These are phyloP conservation scores for Paramyrothecium sp. DNA, from an alignment of 2,329 filamentous ascomycete genomes.

Conservation along the genomic window DNA sequence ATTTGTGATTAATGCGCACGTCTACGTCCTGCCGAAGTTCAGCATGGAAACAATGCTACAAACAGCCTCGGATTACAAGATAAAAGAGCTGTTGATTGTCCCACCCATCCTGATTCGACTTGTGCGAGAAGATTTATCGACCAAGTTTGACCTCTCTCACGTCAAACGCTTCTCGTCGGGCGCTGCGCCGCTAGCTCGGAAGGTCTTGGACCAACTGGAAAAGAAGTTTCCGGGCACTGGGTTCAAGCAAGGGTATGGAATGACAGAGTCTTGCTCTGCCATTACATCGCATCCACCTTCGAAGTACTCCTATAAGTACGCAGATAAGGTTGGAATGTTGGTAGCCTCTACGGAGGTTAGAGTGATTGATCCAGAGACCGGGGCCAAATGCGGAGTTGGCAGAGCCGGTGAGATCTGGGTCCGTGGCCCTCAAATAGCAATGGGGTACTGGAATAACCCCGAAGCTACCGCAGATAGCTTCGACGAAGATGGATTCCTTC, in stretches of 20 bases:
- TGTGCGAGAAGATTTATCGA: constrained; percentile 20
- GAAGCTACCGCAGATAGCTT: constrained; percentile 46
- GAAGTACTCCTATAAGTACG: constrained; percentile 56
- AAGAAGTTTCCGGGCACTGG: constrained; percentile 57
- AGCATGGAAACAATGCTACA: no score
- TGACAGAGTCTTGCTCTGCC: constrained; percentile 65
- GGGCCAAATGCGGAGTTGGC: constrained; percentile 48
- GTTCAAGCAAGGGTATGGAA: constrained; percentile 66
- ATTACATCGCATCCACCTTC: constrained; percentile 60
- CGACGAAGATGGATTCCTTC: constrained; percentile 53
- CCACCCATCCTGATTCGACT: no score
- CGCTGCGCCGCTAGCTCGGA: constrained; percentile 55
- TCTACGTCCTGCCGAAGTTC: no score
- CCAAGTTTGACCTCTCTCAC: constrained; percentile 55
- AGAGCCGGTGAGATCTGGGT: constrained; percentile 50
- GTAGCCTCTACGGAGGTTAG: constrained; percentile 60
- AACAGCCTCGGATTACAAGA: no score
- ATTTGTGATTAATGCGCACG: constrained; percentile 32
- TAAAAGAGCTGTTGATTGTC: no score
- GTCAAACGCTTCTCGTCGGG: constrained; percentile 58
- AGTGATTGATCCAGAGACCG: constrained; percentile 52
- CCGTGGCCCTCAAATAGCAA: constrained; percentile 45
- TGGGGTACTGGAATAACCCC: constrained; percentile 46
- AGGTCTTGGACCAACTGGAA: constrained; percentile 56
- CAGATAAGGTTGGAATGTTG: constrained; percentile 52